phyloP scores from a whole-genome alignment of 1,139 yeast species.

The Ogataea hybrid region DNA sequence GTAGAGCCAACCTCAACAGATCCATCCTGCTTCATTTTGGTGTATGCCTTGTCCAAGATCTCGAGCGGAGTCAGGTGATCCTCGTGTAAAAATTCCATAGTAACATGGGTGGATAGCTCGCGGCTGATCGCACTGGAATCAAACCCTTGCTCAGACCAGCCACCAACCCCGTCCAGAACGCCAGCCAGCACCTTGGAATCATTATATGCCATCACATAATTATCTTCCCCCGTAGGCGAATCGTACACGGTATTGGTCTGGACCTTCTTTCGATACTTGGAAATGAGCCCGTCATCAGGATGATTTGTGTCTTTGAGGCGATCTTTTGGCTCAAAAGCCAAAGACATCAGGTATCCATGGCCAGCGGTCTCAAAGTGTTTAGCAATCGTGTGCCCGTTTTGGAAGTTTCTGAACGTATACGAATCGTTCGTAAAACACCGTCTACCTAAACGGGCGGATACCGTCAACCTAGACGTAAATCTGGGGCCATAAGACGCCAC shows the following conservation, averaged over 20 bases:
- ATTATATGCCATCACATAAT: conserved; percentile 54
- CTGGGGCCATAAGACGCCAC: neutral
- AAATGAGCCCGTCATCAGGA: conserved; percentile 36
- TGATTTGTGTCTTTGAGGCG: conserved; percentile 33
- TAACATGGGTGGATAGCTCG: conserved; percentile 54
- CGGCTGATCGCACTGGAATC: conserved; percentile 82
- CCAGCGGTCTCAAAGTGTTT: conserved; percentile 30
- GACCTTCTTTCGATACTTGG: conserved; percentile 22
- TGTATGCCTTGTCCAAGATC: conserved; percentile 55
- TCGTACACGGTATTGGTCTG: conserved; percentile 23
- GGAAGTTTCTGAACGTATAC: conserved; percentile 26
- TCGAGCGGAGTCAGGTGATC: conserved; percentile 36
- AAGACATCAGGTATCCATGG: conserved; percentile 53
- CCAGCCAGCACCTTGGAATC: conserved; percentile 65
- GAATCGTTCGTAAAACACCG: conserved; percentile 24
- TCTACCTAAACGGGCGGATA: neutral
- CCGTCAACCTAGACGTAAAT: neutral
- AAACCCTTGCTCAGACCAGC: conserved; percentile 91
- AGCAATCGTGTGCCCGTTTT: conserved; percentile 29
- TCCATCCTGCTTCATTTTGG: conserved; percentile 49
- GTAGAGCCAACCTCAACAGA: conserved; percentile 91
- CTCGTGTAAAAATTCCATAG: conserved; percentile 25
- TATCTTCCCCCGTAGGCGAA: conserved; percentile 87
- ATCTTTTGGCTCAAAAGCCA: conserved; percentile 73
- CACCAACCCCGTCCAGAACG: conserved; percentile 98